These are phyloP conservation scores for Wallacemonas sp. DNA, from an alignment of 208 protist species.

Conservation along the genomic window DNA sequence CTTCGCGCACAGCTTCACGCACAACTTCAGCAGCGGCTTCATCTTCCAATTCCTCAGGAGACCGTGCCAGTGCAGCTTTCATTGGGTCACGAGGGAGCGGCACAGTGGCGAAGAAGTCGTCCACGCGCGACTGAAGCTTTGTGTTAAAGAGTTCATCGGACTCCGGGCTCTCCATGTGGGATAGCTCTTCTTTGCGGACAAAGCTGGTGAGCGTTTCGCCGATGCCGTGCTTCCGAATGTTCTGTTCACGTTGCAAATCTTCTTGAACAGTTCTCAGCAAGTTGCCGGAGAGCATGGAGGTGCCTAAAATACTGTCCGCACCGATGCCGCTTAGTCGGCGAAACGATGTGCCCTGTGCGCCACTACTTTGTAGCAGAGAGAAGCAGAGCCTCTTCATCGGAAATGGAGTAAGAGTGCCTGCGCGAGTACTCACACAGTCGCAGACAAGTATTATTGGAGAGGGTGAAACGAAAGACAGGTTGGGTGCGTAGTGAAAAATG, in stretches of 20 bases:
- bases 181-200: slow-evolving; percentile 51
- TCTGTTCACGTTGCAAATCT: slow-evolving; percentile 60
- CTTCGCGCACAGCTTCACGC: slow-evolving; percentile 76
- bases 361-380: neutral
- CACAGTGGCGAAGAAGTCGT: slow-evolving; percentile 72
- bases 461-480: no score
- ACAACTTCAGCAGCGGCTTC: slow-evolving; percentile 61
- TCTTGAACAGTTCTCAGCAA: slow-evolving; percentile 53
- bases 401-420: no score
- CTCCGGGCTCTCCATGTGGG: slow-evolving; percentile 87
- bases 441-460: no score
- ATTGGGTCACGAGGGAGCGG: slow-evolving; percentile 80
- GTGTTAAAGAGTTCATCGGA: slow-evolving; percentile 54
- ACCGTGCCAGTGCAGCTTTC: slow-evolving; percentile 64
- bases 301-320: slow-evolving; percentile 43
- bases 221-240: slow-evolving; percentile 33
- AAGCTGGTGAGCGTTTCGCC: slow-evolving; percentile 55
- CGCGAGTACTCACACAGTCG: no score
- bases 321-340: neutral
- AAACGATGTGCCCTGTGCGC: neutral
- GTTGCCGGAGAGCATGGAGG: slow-evolving; percentile 29
- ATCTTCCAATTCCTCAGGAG: slow-evolving; percentile 70
- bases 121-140: slow-evolving; percentile 40
- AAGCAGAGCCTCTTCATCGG: neutral
- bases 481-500: no score